These are phyloP conservation scores for Aegilops bicornis DNA, from an alignment of 176 grass and related monocot species.

Conservation along the genomic window DNA sequence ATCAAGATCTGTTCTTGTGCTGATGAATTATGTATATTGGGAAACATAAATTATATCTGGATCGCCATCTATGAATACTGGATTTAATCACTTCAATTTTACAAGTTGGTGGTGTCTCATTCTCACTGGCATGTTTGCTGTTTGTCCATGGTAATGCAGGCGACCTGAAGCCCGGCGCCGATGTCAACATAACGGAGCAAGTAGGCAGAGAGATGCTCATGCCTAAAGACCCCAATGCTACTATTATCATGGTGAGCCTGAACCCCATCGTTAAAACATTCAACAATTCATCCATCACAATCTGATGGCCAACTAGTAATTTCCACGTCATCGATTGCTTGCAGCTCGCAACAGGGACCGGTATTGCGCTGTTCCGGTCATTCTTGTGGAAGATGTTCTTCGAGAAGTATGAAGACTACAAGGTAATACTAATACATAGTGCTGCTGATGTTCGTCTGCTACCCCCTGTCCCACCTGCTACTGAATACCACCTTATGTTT, in stretches of 20 bases:
- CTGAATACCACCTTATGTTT: not conserved
- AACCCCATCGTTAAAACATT: not conserved
- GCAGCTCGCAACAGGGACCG: constrained; percentile 92
- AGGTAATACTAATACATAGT: constrained; percentile 52
- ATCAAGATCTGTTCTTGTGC: not conserved
- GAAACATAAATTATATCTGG: not conserved
- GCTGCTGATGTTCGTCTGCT: not conserved
- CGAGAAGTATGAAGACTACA: constrained; percentile 82
- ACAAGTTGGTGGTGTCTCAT: not conserved
- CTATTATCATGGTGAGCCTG: constrained; percentile 66
- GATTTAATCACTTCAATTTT: too few species aligned
- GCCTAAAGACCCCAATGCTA: constrained; percentile 92
- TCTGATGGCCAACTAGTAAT: not conserved
- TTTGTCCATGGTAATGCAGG: constrained; percentile 39
- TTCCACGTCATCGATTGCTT: not conserved
- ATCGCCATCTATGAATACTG: not conserved
- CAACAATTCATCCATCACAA: not conserved
- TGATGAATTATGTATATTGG: too few species aligned
- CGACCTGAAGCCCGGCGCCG: constrained; percentile 73
- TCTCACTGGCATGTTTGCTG: not conserved
- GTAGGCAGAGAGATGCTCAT: constrained; percentile 99
- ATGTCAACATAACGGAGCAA: constrained; percentile 78
- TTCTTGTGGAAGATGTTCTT: constrained; percentile 99
- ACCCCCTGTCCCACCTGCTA: not conserved
- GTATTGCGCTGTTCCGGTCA: constrained; percentile 86